Base-by-base conservation (phyloP, 257 asterid species). In the Verbascum thapsus region DNA sequence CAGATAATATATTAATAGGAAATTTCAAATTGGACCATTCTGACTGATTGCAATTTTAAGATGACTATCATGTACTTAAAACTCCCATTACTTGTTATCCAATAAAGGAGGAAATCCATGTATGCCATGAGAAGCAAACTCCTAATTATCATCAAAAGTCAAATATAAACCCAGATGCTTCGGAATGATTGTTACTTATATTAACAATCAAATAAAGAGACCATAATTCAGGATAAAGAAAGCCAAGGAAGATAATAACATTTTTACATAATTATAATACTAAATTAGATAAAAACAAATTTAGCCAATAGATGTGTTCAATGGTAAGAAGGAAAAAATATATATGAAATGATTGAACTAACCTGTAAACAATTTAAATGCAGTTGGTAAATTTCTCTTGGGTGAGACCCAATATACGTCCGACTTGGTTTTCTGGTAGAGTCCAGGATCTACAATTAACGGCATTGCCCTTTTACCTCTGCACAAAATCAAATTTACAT, bases 331-430 rank as follows among this genome's bases (percentile, higher is more conserved):
- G 0, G 47, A 16, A 13, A 12, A 16, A 44, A 11, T 0, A 35
- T 6, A 19, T 19, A 13, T 15, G 10, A 13, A 42, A 19, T 34
- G 67, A 55, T 18, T 16, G 65, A 47, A 83, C 96, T 78, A 50
- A 94, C 97, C 97, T 4, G 97, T 81, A 69, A 90, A 94, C 72
- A 94, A 72, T 79, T 83, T 94, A 76, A 88, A 88, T 15, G 96
- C 78, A 6, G 96, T 79, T 4, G 96, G 96, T 66, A 85, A 77
- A 53, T 67, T 68, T 73, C 96, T 79, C 63, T 63, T 73, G 35
- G 95, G 87, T 32, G 71, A 12, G 61, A 83, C 95, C 72, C 84
- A 60, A 57, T 79, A 85, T 72, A 88, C 80, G 64, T 88, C 86
- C 30, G 95, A 75, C 67, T 85, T 88, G 11, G 76, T 81, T 19